These are phyloP conservation scores for Pseudocercospora ulei DNA, from an alignment of 2,329 filamentous ascomycete genomes.

Conservation along the genomic window DNA sequence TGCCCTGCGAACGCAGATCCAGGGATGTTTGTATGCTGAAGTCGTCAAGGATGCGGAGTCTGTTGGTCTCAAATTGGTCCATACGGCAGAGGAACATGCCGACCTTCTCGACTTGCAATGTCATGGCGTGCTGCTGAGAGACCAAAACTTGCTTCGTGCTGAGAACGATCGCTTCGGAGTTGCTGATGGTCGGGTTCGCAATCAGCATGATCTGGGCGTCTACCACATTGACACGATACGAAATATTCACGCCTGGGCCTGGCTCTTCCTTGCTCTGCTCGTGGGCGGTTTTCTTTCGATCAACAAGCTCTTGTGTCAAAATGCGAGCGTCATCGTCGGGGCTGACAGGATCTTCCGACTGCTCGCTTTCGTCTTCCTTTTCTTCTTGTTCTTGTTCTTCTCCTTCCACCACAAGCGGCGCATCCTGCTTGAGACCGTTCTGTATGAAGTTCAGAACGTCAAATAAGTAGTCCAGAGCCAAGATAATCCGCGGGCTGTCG, in stretches of 20 bases:
- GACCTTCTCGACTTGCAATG: slow-evolving; percentile 83
- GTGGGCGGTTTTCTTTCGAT: slow-evolving; percentile 21
- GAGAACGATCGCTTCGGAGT: slow-evolving; percentile 90
- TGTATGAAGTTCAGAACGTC: slow-evolving; percentile 76
- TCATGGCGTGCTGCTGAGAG: slow-evolving; percentile 86
- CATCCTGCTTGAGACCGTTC: slow-evolving; percentile 51
- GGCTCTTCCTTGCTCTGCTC: slow-evolving; percentile 30
- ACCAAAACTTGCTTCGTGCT: slow-evolving; percentile 88
- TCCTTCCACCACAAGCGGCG: slow-evolving; percentile 53
- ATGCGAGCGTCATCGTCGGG: slow-evolving; percentile 43
- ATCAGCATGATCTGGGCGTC: slow-evolving; percentile 95
- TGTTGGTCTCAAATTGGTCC: slow-evolving; percentile 89
- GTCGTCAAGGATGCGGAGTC: slow-evolving; percentile 87
- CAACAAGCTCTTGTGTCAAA: slow-evolving; percentile 29
- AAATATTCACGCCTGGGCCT: slow-evolving; percentile 57
- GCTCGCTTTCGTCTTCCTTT: slow-evolving; percentile 47
- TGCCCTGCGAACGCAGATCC: slow-evolving; percentile 58
- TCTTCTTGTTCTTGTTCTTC: too few species aligned
- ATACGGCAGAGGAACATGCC: slow-evolving; percentile 99
- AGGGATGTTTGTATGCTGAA: slow-evolving; percentile 86
- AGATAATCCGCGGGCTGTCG: slow-evolving; percentile 87
- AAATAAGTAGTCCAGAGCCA: slow-evolving; percentile 91
- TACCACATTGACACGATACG: slow-evolving; percentile 86
- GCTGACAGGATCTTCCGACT: slow-evolving; percentile 43
- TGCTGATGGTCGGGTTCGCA: slow-evolving; percentile 79